A percentile compares a stretch with the other conserved stretches of the same genome.
Evolutionary conservation across 2,329 filamentous ascomycete species (phyloP).

Genomic region (Diplodia mutila): DNA sequence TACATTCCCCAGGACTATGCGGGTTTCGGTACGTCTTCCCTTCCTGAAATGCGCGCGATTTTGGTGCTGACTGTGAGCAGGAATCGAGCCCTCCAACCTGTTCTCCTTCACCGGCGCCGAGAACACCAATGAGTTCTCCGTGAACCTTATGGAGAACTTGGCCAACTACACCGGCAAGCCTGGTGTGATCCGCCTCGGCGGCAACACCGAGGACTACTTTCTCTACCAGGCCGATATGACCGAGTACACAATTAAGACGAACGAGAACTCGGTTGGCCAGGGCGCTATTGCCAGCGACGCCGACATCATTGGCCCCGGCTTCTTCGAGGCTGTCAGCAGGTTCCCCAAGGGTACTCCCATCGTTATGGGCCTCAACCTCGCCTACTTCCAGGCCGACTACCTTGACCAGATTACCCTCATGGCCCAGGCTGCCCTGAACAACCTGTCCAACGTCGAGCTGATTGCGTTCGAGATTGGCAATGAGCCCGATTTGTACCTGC

Average conservation of each 20-base stretch:
- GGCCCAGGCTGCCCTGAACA: slow-evolving; percentile 45
- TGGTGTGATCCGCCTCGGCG: slow-evolving; percentile 54
- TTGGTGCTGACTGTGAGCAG: slow-evolving; percentile 37
- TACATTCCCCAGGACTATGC: slow-evolving; percentile 19
- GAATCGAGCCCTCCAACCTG: slow-evolving; percentile 58
- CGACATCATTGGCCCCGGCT: slow-evolving; percentile 53
- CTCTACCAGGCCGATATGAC: slow-evolving; percentile 46
- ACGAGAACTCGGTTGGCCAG: slow-evolving; percentile 45
- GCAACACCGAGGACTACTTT: slow-evolving; percentile 58
- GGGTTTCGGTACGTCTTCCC: slow-evolving; percentile 28
- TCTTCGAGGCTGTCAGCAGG: slow-evolving; percentile 53
- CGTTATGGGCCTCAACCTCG: slow-evolving; percentile 56
- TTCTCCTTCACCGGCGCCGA: slow-evolving; percentile 55
- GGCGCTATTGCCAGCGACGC: slow-evolving; percentile 49
- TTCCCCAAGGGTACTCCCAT: slow-evolving; percentile 56
- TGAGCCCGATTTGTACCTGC: slow-evolving; percentile 47
- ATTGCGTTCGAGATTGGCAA: slow-evolving; percentile 51
- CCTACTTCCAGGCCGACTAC: slow-evolving; percentile 52
- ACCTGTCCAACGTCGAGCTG: slow-evolving; percentile 44
- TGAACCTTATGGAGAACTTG: slow-evolving; percentile 55
- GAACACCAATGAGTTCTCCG: slow-evolving; percentile 48
- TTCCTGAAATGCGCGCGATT: slow-evolving; percentile 53
- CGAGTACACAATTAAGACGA: slow-evolving; percentile 44
- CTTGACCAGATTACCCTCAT: slow-evolving; percentile 47
- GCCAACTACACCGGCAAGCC: slow-evolving; percentile 54